phyloP scores from a whole-genome alignment of 192 early-diverging fungal species.

The Coemansia sp. region DNA sequence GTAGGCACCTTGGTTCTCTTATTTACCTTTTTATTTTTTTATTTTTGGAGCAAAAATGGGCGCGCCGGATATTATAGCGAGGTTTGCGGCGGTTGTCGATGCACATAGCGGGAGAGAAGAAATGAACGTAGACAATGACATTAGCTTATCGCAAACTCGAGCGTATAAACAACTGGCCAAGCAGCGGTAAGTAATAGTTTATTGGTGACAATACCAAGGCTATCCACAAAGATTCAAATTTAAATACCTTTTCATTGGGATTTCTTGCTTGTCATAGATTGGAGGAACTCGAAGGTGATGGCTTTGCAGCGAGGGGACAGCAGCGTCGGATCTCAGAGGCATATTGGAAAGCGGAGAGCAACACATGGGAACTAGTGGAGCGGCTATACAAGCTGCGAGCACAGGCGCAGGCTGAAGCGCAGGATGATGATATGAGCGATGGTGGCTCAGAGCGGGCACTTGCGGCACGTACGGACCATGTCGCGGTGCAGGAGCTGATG shows the following conservation, averaged over 20 bases:
- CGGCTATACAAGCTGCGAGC: slow-evolving; percentile 39
- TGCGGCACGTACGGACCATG: slow-evolving; percentile 29
- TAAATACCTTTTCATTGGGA: background rate
- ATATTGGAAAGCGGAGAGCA: slow-evolving; percentile 46
- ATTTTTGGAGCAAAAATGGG: background rate
- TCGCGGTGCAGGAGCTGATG: slow-evolving; percentile 43
- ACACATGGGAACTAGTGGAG: slow-evolving; percentile 52
- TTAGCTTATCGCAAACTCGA: slow-evolving; percentile 13
- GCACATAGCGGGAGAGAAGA: slow-evolving; percentile 3
- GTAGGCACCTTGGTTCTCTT: background rate
- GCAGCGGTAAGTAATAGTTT: slow-evolving; percentile 33
- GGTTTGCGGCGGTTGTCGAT: slow-evolving; percentile 43
- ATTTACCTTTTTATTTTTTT: slow-evolving; percentile 11
- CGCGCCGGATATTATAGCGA: slow-evolving; percentile 19
- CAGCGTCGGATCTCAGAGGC: background rate
- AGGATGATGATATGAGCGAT: slow-evolving; percentile 7
- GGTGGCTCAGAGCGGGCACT: slow-evolving; percentile 3
- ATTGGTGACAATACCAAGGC: background rate
- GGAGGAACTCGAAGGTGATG: background rate
- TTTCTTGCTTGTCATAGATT: slow-evolving; percentile 10
- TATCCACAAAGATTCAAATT: background rate
- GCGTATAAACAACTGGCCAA: slow-evolving; percentile 30
- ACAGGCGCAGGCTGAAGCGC: slow-evolving; percentile 11
- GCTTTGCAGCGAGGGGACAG: slow-evolving; percentile 1
- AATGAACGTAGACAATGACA: background rate